phyloP scores from a whole-genome alignment of 257 asterid genomes.

The Solanum commersonii region DNA sequence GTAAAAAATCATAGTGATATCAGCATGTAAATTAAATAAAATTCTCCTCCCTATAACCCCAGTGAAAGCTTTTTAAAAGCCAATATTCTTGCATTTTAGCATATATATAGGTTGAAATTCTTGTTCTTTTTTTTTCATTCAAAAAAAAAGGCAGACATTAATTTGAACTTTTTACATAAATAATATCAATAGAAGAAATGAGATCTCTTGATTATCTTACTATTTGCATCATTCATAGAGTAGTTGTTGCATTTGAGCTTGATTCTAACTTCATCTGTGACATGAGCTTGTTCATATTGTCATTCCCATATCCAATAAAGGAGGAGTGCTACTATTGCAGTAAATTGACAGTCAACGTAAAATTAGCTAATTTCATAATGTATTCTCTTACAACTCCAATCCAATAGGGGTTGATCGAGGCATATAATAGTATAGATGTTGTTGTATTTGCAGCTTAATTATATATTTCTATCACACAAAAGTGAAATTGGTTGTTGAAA shows the following conservation, averaged over 20 bases:
- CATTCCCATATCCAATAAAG: too few relatives aligned
- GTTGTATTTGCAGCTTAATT: neutral
- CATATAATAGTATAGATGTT: neutral
- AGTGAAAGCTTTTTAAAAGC: neutral
- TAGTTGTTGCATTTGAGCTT: neutral
- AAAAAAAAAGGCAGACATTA: neutral
- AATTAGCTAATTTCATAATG: neutral
- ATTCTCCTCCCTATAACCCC: neutral
- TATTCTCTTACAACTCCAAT: neutral
- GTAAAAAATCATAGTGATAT: neutral
- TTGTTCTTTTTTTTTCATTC: neutral
- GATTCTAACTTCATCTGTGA: neutral
- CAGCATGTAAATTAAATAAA: neutral
- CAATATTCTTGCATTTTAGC: neutral
- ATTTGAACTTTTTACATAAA: neutral
- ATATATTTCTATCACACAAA: neutral
- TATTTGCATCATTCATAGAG: neutral
- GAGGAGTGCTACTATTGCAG: too few relatives aligned
- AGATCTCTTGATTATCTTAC: neutral
- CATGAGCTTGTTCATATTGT: neutral
- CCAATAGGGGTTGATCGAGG: neutral
- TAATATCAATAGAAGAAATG: neutral
- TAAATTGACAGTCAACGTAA: neutral
- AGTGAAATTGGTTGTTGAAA: neutral
- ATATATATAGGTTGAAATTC: constrained; percentile 7